A percentile compares a stretch with the other conserved stretches of the same genome.
phyloP scores from a whole-genome alignment of 805 yeast species.

The Wickerhamomyces chambardii region DNA sequence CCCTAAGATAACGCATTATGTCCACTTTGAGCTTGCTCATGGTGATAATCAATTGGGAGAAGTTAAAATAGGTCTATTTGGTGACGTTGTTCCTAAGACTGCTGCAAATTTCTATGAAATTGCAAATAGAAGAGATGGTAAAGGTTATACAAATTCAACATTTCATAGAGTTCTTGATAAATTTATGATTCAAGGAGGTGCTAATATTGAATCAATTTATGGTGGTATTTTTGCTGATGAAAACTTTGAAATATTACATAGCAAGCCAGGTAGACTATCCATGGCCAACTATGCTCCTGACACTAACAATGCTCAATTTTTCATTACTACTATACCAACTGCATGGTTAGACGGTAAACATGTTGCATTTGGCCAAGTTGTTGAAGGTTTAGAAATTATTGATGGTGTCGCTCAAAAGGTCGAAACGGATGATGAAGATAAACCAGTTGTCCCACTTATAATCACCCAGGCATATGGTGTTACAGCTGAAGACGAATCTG shows the following conservation, averaged over 20 bases:
- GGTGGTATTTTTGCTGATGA: conserved; percentile 74
- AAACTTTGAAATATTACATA: conserved; percentile 59
- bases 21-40: conserved; percentile 14
- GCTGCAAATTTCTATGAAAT: conserved; percentile 48
- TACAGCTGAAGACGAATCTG: conserved; percentile 6
- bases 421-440: conserved; percentile 30
- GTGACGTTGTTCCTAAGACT: conserved; percentile 56
- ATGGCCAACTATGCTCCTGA: conserved; percentile 68
- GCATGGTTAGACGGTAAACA: conserved; percentile 45
- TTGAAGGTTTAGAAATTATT: conserved; percentile 52
- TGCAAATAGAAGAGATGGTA: conserved; percentile 22
- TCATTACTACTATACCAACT: conserved; percentile 49
- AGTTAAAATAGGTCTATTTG: conserved; percentile 56
- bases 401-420: conserved; percentile 52
- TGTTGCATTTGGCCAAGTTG: conserved; percentile 75
- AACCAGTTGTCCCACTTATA: conserved; percentile 34
- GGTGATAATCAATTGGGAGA: conserved; percentile 14
- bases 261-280: conserved; percentile 58
- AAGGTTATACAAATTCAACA: conserved; percentile 45
- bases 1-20: conserved; percentile 18
- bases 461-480: conserved; percentile 25
- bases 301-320: conserved; percentile 65
- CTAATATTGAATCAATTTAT: conserved; percentile 69
- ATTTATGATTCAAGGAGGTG: conserved; percentile 83
- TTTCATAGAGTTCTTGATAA: conserved; percentile 70